phyloP scores from a whole-genome alignment of 2,329 filamentous ascomycete species.

The Xylariaceae sp. region DNA sequence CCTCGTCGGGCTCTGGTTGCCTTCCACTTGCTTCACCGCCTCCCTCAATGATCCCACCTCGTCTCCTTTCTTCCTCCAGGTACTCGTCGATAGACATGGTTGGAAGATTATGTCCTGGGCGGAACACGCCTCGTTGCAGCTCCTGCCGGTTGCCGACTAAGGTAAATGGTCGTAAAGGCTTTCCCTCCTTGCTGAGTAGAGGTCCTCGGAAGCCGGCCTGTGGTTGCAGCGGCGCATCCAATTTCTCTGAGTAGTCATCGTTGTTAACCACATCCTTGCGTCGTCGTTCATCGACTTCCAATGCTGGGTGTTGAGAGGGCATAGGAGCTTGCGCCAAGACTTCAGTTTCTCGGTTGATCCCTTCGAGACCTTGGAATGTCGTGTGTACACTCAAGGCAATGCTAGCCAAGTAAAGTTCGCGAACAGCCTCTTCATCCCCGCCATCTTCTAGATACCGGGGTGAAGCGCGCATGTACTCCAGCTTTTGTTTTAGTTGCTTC shows the following conservation, averaged over 20 bases:
- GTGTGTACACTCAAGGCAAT: constrained; percentile 70
- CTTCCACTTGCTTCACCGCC: constrained; percentile 72
- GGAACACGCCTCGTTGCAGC: constrained; percentile 76
- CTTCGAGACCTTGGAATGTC: constrained; percentile 82
- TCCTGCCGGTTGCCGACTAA: constrained; percentile 73
- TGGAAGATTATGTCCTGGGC: constrained; percentile 85
- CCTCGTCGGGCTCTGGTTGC: constrained; percentile 75
- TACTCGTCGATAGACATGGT: constrained; percentile 99
- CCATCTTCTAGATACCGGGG: constrained; percentile 48
- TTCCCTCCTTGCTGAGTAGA: constrained; percentile 72
- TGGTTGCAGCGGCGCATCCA: constrained; percentile 62
- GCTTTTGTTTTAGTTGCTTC: constrained; percentile 75
- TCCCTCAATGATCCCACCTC: constrained; percentile 87
- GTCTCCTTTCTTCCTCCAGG: constrained; percentile 78
- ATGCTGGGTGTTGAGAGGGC: constrained; percentile 43
- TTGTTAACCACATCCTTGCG: constrained; percentile 33
- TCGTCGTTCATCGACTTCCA: constrained; percentile 44
- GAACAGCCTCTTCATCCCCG: constrained; percentile 79
- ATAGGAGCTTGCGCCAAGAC: constrained; percentile 72
- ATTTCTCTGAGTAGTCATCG: constrained; percentile 63
- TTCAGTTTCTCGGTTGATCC: constrained; percentile 76
- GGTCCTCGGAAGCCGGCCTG: constrained; percentile 57
- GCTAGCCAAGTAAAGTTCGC: constrained; percentile 73
- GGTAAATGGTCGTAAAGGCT: constrained; percentile 87
- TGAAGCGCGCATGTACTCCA: constrained; percentile 55